Conservation (phyloP, 257 asterid genomes). For the Fraxinus excelsior region DNA sequence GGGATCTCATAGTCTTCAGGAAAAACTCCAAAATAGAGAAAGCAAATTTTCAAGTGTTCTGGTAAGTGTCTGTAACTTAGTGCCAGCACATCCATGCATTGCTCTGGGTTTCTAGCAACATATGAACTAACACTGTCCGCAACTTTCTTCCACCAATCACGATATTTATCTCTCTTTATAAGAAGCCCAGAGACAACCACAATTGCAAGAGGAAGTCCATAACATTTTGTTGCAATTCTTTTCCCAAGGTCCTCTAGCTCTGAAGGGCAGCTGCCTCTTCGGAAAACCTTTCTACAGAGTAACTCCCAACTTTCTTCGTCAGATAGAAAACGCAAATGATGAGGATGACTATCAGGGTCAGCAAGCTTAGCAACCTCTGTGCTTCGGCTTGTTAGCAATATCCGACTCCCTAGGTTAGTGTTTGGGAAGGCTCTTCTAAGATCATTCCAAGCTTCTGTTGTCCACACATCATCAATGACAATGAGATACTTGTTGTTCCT, state of each 20-base stretch:
- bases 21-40: constrained; percentile 37
- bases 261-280: constrained; percentile 26
- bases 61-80: constrained; percentile 41
- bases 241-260: constrained; percentile 34
- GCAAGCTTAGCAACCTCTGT: constrained; percentile 38
- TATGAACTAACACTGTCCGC: constrained; percentile 30
- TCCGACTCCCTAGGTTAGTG: constrained; percentile 27
- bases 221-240: constrained; percentile 37
- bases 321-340: constrained; percentile 29
- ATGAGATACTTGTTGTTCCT: constrained; percentile 34
- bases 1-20: constrained; percentile 40
- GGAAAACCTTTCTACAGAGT: constrained; percentile 25
- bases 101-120: constrained; percentile 30
- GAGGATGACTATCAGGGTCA: constrained; percentile 20
- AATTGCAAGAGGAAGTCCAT: constrained; percentile 42
- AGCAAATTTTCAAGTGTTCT: constrained; percentile 39
- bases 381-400: constrained; percentile 34
- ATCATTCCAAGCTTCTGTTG: constrained; percentile 38
- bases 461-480: constrained; percentile 42
- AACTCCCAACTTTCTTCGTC: constrained; percentile 43
- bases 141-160: constrained; percentile 37
- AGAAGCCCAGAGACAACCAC: constrained; percentile 41
- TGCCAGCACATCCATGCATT: constrained; percentile 38
- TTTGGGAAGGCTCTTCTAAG: constrained; percentile 34
- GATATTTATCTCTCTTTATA: constrained; percentile 25